Conservation (phyloP, 2,329 filamentous ascomycete genomes). For the Penicillium vulpinum region DNA sequence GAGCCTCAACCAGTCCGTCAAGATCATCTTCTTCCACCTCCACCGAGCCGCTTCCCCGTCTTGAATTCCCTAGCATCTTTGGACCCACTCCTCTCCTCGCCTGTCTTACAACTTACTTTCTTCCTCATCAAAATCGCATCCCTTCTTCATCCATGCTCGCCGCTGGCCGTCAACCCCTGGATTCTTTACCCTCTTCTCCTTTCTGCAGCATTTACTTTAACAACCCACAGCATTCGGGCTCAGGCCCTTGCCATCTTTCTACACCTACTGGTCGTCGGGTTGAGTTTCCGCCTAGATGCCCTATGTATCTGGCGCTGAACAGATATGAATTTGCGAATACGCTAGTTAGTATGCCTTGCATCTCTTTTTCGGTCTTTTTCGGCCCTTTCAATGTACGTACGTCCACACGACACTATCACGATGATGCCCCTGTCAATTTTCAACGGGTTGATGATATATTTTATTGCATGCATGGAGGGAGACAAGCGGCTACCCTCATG, state of each 20-base stretch:
- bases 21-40: slow-evolving; percentile 46
- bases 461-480: background rate
- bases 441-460: background rate
- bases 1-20: slow-evolving; percentile 16
- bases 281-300: slow-evolving; percentile 40
- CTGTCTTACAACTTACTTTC: slow-evolving; percentile 56
- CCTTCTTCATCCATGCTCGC: slow-evolving; percentile 68
- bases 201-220: slow-evolving; percentile 66
- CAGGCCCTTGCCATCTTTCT: slow-evolving; percentile 47
- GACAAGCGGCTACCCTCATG: background rate
- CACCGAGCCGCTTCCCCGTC: slow-evolving; percentile 34
- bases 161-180: slow-evolving; percentile 65
- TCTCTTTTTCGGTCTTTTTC: background rate
- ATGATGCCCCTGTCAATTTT: background rate
- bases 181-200: slow-evolving; percentile 67
- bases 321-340: background rate
- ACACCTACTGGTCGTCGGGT: slow-evolving; percentile 49
- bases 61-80: slow-evolving; percentile 23
- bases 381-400: background rate
- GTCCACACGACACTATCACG: background rate
- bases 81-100: slow-evolving; percentile 39
- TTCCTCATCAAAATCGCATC: slow-evolving; percentile 70
- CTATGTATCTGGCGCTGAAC: slow-evolving; percentile 34
- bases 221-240: slow-evolving; percentile 35
- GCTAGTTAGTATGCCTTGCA: background rate